These are phyloP conservation scores for Toxicodendron radicans DNA, from an alignment of 345 rosid species.

Conservation along the genomic window DNA sequence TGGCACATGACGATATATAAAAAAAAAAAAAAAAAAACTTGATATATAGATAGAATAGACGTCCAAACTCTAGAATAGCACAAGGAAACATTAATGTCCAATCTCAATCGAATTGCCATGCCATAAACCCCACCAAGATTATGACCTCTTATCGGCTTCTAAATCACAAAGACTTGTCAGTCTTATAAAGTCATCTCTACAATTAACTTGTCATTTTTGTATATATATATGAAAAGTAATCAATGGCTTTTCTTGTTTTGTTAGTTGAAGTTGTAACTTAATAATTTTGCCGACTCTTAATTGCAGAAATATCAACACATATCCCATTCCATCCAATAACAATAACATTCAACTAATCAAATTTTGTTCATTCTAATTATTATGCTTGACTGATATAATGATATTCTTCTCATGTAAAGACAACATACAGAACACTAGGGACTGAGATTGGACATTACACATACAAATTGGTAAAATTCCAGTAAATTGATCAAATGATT, in stretches of 20 bases:
- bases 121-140: neutral
- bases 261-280: conserved; percentile 9
- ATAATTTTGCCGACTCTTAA: conserved; percentile 27
- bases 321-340: too few relatives aligned
- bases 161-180: conserved; percentile 13
- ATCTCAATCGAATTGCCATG: conserved; percentile 5
- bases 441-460: too few relatives aligned
- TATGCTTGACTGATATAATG: too few relatives aligned
- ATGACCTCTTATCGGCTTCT: neutral
- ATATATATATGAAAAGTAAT: neutral
- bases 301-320: neutral
- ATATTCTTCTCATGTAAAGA: too few relatives aligned
- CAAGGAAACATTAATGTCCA: neutral
- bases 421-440: too few relatives aligned
- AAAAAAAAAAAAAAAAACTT: neutral
- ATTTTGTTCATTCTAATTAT: too few relatives aligned
- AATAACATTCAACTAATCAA: too few relatives aligned
- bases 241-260: neutral
- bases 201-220: conserved; percentile 1
- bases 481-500: too few relatives aligned
- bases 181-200: neutral
- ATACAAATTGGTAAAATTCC: too few relatives aligned
- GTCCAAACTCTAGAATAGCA: neutral
- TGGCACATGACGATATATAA: conserved; percentile 11
- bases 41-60: neutral